Evolutionary conservation across 805 yeast genomes (phyloP), one percentile per base, ranked within the genome.

Genomic region (Yamadazyma philogaea): DNA sequence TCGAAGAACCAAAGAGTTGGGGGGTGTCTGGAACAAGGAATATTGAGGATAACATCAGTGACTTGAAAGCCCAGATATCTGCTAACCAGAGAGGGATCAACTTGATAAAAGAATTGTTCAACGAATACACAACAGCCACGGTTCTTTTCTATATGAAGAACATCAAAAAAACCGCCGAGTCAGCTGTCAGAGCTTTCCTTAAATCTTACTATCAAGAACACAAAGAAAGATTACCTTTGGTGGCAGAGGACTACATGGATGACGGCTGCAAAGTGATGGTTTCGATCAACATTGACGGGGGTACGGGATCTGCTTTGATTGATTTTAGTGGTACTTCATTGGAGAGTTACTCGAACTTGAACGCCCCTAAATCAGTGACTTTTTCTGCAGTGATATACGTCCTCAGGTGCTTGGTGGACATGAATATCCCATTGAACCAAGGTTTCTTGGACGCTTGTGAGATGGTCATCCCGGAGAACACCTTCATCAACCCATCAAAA

Each of bases 361-460:
- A 90, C 61, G 96, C 96, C 0, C 97, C 97, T 1, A 78, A 74
- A 50, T 91, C 96, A 0, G 87, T 90, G 47, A 84, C 95, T 1
- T 79, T 78, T 56, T 84, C 95, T 28, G 96, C 96, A 1, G 80
- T 90, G 46, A 73, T 90, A 28, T 90, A 89, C 62, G 87, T 89
- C 48, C 63, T 90, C 53, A 70, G 97, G 46, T 84, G 95, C 46
- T 68, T 90, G 57, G 88, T 89, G 22, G 81, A 84, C 47, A 85
- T 82, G 49, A 87, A 85, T 46, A 88, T 90, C 43, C 97, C 97
- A 1, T 70, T 90, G 56, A 90, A 90, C 58, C 50, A 53, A 33
- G 60, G 60, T n/a, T 48, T 49, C 22, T 43, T 52, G 30, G 50
- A 49, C 44, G 47, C 53, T 45, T 47, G 53, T 40, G 34, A 43